Percentiles rank a stretch among this genome's conserved stretches.
Conservation (phyloP, 2,329 filamentous ascomycete species). For the Neofusicoccum kwambonambiense region DNA sequence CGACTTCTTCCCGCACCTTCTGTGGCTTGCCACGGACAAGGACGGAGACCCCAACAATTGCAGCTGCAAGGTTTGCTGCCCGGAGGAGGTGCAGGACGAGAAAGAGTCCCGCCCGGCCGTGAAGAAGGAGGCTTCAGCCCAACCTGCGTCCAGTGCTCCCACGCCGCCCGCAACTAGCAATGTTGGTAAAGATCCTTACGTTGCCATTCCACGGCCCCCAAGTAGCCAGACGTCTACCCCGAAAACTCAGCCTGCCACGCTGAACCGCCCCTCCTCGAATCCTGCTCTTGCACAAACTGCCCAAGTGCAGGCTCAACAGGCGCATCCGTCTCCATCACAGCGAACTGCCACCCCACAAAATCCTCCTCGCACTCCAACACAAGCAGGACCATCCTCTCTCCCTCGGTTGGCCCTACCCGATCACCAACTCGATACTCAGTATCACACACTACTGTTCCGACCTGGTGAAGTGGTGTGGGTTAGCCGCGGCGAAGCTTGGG, state of each 20-base stretch:
- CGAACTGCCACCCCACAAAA: background rate
- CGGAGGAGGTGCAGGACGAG: slow-evolving; percentile 50
- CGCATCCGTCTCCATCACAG: background rate
- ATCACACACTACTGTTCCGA: slow-evolving; percentile 51
- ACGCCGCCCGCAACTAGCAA: background rate
- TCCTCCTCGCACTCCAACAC: background rate
- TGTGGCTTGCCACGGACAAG: slow-evolving; percentile 57
- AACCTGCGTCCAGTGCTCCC: background rate
- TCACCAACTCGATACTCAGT: slow-evolving; percentile 50
- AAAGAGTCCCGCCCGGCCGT: slow-evolving; percentile 27
- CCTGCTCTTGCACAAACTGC: background rate
- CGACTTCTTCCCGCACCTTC: slow-evolving; percentile 60
- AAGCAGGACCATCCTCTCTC: background rate
- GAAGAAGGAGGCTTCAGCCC: slow-evolving; percentile 30
- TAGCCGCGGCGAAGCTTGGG: slow-evolving; percentile 52
- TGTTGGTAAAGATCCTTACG: background rate
- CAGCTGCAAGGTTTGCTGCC: slow-evolving; percentile 57
- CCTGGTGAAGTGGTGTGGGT: slow-evolving; percentile 60
- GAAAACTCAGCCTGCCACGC: background rate
- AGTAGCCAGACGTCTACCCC: slow-evolving; percentile 18
- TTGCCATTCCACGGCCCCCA: background rate
- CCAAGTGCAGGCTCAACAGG: background rate
- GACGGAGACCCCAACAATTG: slow-evolving; percentile 55
- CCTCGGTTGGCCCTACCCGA: slow-evolving; percentile 40
- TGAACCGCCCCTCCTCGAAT: background rate